These are phyloP conservation scores for Ambrosiella beaveri DNA, from an alignment of 2,329 filamentous ascomycete genomes.

Conservation along the genomic window DNA sequence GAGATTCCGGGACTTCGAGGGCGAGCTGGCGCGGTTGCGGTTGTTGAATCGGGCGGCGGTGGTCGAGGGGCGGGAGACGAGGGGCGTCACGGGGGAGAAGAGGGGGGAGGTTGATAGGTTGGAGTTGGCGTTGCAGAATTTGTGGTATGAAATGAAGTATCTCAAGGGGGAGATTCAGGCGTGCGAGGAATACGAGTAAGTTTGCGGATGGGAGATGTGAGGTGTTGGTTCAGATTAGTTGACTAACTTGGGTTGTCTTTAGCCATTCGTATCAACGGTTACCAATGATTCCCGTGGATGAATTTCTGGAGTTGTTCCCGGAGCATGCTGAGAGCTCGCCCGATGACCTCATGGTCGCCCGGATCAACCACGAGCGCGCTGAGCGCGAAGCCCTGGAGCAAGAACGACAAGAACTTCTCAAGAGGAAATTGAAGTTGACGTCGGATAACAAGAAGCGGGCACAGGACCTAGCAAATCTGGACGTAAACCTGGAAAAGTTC, in stretches of 20 bases:
- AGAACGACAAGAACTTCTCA: constrained; percentile 59
- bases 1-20: constrained; percentile 18
- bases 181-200: constrained; percentile 82
- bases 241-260: background rate
- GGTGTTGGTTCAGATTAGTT: background rate
- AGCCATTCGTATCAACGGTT: constrained; percentile 80
- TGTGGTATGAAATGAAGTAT: constrained; percentile 91
- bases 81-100: constrained; percentile 68
- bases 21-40: constrained; percentile 63
- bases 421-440: constrained; percentile 44
- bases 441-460: constrained; percentile 77
- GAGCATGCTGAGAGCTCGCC: constrained; percentile 51
- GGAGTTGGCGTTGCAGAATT: constrained; percentile 82
- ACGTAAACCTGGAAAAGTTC: constrained; percentile 84
- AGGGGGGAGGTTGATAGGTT: constrained; percentile 81
- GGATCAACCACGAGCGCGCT: constrained; percentile 77
- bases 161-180: constrained; percentile 76
- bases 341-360: constrained; percentile 69
- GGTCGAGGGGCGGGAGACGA: constrained; percentile 68
- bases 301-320: constrained; percentile 62
- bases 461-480: constrained; percentile 78
- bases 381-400: constrained; percentile 76
- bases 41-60: constrained; percentile 70
- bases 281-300: constrained; percentile 65
- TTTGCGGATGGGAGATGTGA: constrained; percentile 14